Conservation (phyloP, 2,329 filamentous ascomycete genomes). For the Sporothrix variecibatus region DNA sequence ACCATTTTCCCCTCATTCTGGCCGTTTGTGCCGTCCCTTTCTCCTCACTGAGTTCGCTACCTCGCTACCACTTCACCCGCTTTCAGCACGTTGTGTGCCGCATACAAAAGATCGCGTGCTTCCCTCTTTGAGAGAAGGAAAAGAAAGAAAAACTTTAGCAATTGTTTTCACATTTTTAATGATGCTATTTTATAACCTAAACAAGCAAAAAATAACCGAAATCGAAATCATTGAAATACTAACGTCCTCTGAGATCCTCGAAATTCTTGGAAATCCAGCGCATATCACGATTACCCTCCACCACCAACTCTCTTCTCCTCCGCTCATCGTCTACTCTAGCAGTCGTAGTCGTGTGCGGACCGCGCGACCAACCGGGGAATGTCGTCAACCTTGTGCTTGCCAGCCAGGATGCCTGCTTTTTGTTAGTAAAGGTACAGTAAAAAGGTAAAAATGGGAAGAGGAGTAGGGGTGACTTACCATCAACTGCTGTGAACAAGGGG, state of each 20-base stretch:
- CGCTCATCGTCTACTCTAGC: neutral
- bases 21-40: neutral
- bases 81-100: no score
- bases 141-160: neutral
- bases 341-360: constrained; percentile 26
- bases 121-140: neutral
- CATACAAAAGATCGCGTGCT: neutral
- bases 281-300: no score
- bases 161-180: neutral
- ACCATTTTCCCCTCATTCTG: neutral
- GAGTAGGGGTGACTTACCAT: constrained; percentile 46
- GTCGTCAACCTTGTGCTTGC: constrained; percentile 74
- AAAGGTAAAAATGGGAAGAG: neutral
- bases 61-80: neutral
- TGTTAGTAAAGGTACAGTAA: neutral
- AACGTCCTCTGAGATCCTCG: no score
- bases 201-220: neutral
- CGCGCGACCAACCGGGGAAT: constrained; percentile 67
- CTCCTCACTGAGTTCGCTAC: neutral
- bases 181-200: neutral
- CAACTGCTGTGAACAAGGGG: constrained; percentile 88
- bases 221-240: neutral
- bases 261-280: neutral
- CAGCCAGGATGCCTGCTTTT: constrained; percentile 68
- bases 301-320: neutral